Percentiles rank a stretch among this genome's conserved stretches.
Conservation (phyloP, 2,329 filamentous ascomycete species). For the Aspergillus puulaauensis region DNA sequence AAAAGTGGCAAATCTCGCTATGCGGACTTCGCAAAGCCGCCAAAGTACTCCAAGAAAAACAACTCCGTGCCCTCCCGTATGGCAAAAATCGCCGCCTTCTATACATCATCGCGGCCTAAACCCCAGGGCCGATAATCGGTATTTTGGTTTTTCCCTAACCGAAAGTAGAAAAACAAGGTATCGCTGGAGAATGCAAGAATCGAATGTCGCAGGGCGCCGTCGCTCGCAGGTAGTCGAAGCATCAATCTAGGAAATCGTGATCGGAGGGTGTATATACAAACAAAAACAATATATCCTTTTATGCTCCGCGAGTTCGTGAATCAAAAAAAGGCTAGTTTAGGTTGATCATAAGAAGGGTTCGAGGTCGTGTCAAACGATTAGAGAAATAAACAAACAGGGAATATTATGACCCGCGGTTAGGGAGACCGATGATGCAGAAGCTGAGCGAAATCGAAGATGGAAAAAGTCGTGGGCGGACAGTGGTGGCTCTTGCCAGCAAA, state of each 20-base stretch:
- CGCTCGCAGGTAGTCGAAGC: slow-evolving; percentile 40
- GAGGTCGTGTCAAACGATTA: slow-evolving; percentile 29
- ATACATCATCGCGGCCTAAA: slow-evolving; percentile 40
- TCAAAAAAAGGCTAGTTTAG: slow-evolving; percentile 22
- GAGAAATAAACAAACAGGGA: slow-evolving; percentile 29
- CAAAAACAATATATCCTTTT: slow-evolving; percentile 32
- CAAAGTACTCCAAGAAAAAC: slow-evolving; percentile 30
- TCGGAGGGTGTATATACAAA: slow-evolving; percentile 38
- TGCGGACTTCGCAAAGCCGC: slow-evolving; percentile 32
- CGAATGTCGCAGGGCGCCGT: slow-evolving; percentile 40
- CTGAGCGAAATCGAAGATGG: slow-evolving; percentile 27
- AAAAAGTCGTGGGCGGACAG: slow-evolving; percentile 33
- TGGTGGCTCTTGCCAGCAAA: slow-evolving; percentile 22
- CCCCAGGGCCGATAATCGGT: slow-evolving; percentile 26
- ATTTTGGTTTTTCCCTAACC: slow-evolving; percentile 36
- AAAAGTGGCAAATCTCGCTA: slow-evolving; percentile 27
- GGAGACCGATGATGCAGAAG: slow-evolving; percentile 39
- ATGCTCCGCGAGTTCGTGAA: slow-evolving; percentile 25
- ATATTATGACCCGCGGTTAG: slow-evolving; percentile 38
- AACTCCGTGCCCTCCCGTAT: slow-evolving; percentile 36
- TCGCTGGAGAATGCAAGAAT: slow-evolving; percentile 38
- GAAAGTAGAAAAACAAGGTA: slow-evolving; percentile 37
- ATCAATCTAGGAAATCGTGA: slow-evolving; percentile 39
- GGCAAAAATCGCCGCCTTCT: slow-evolving; percentile 39
- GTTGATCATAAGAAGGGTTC: slow-evolving; percentile 26